These are phyloP conservation scores for Hypoxylon rubiginosum DNA, from an alignment of 2,329 filamentous ascomycete genomes.

Conservation along the genomic window DNA sequence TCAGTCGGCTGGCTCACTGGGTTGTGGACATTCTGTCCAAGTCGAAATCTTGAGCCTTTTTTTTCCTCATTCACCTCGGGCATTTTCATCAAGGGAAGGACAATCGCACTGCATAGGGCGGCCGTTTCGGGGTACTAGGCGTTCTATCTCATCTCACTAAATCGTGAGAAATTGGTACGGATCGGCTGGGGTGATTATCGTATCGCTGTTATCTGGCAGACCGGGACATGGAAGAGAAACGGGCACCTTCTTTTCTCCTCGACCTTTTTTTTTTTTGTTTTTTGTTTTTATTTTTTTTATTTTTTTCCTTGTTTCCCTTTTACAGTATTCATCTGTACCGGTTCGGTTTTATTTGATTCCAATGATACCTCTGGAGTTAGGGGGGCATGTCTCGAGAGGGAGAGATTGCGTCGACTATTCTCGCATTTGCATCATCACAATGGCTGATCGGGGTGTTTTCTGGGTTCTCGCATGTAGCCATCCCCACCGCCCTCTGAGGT, in stretches of 20 bases:
- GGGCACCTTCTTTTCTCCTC: conserved; percentile 36
- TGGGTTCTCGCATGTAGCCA: conserved; percentile 50
- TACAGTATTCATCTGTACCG: conserved; percentile 34
- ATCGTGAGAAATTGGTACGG: conserved; percentile 24
- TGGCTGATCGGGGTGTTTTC: conserved; percentile 44
- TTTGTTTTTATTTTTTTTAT: conserved; percentile 26
- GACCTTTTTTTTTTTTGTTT: too few species aligned
- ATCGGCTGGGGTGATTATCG: conserved; percentile 18
- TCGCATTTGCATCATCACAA: conserved; percentile 46
- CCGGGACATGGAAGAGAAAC: conserved; percentile 13
- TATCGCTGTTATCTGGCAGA: conserved; percentile 21
- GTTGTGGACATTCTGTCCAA: conserved; percentile 21
- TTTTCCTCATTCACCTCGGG: conserved; percentile 26
- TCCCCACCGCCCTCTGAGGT: conserved; percentile 1
- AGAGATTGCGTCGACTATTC: conserved; percentile 35
- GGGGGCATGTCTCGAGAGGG: conserved; percentile 9
- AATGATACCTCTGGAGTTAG: conserved; percentile 50
- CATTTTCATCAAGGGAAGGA: conserved; percentile 27
- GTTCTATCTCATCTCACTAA: conserved; percentile 34
- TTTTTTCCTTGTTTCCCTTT: conserved; percentile 21
- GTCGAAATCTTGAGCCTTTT: conserved; percentile 21
- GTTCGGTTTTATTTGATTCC: conserved; percentile 42
- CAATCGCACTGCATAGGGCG: conserved; percentile 36
- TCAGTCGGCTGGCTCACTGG: conserved; percentile 12
- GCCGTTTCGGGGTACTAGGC: conserved; percentile 33